Evolutionary conservation across 2,329 filamentous ascomycete genomes (phyloP), one percentile per base, ranked within the genome.

Genomic region (Keithomyces neogunnii): DNA sequence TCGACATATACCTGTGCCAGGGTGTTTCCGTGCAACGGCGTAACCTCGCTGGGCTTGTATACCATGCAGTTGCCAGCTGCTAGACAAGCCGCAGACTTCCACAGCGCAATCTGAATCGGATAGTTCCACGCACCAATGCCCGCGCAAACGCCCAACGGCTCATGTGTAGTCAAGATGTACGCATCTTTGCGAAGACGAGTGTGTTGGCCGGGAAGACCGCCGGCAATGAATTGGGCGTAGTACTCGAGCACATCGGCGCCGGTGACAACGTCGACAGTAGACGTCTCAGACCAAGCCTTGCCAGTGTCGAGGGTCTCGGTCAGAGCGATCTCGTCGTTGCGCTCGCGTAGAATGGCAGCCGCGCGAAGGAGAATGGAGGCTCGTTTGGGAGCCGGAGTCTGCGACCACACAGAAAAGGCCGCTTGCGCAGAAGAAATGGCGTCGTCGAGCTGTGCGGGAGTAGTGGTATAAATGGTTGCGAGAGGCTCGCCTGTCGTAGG

Each of bases 51-150:
- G 6, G 89, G 88, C 70, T 95, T 95, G 73, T 95, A 95, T 44
- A 95, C 81, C 86, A 95, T 91, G 63, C 85, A 88, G 69, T 95
- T 95, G 26, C 89, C 89, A 1, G 89, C 89, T 3, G 89, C 88
- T 11, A 95, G 76, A 60, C 89, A 93, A 0, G 89, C 87, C 0
- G 86, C 88, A 1, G 87, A 90, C 69, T 95, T 95, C 89, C 89
- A 95, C 1, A 95, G 75, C 7, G 89, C 89, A 58, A 95, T 95
- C 67, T 95, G 89, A 57, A 95, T 87, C 10, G 89, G 89, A 64
- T 95, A 95, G 69, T 95, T 95, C 89, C 89, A 95, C 11, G 89
- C 89, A 51, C 89, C 89, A 58, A 95, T 95, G 52, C 88, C 89
- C 11, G 81, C 89, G 65, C 89, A 95, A 11, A 93, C 88, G 30